phyloP scores from a whole-genome alignment of 2,329 filamentous ascomycete genomes.

The Scolecobasidium constrictum region DNA sequence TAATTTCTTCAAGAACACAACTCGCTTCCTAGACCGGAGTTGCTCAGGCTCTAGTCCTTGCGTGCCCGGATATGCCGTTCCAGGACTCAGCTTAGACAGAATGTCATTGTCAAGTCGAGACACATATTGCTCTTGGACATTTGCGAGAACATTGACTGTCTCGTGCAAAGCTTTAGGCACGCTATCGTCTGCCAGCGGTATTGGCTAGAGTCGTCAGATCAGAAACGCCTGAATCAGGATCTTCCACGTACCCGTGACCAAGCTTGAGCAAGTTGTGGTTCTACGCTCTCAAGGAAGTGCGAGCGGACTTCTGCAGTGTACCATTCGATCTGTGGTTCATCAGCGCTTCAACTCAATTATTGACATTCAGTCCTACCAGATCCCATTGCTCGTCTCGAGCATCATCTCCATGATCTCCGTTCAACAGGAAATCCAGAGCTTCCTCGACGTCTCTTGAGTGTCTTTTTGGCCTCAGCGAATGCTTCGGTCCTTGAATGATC shows the following conservation, averaged over 20 bases:
- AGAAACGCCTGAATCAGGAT: background rate
- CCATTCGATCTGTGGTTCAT: conserved; percentile 27
- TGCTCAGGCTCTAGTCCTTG: background rate
- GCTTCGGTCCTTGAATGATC: conserved; percentile 2
- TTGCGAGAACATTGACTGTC: conserved; percentile 18
- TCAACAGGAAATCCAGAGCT: conserved; percentile 23
- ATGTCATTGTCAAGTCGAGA: conserved; percentile 2
- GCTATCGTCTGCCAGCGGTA: too few species aligned
- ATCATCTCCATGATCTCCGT: conserved; percentile 36
- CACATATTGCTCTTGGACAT: conserved; percentile 18
- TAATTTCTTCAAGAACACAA: conserved; percentile 39
- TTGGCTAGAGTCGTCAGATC: too few species aligned
- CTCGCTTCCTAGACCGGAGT: background rate
- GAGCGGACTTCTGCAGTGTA: conserved; percentile 31
- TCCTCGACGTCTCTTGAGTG: conserved; percentile 21
- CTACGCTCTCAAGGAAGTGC: conserved; percentile 28
- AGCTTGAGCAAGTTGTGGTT: conserved; percentile 17
- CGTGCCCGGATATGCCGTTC: too few species aligned
- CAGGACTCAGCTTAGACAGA: too few species aligned
- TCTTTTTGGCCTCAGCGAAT: conserved; percentile 14
- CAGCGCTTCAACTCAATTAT: conserved; percentile 17
- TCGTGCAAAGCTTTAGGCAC: too few species aligned
- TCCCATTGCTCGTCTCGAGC: conserved; percentile 40
- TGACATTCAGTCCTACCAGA: conserved; percentile 13
- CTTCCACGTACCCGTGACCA: conserved; percentile 17